These are phyloP conservation scores for Fistulifera solaris DNA, from an alignment of 108 stramenopile species.

Conservation along the genomic window DNA sequence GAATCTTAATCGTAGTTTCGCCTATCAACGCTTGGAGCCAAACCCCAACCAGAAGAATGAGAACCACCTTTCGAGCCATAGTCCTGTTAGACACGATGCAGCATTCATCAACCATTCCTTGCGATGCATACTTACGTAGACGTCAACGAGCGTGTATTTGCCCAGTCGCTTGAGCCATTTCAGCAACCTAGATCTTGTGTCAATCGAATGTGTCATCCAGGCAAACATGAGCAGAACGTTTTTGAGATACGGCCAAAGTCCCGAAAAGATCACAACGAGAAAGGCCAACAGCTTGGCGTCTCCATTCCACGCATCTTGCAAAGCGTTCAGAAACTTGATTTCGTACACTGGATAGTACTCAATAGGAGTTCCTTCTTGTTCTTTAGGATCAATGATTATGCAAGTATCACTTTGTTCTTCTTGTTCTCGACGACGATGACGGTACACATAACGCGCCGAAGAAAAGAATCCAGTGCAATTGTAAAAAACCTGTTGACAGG, in stretches of 20 bases:
- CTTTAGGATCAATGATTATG: slow-evolving; percentile 24
- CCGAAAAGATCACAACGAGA: slow-evolving; percentile 61
- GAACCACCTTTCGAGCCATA: slow-evolving; percentile 7
- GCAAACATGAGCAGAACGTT: slow-evolving; percentile 43
- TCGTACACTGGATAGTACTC: slow-evolving; percentile 33
- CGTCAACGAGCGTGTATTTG: slow-evolving; percentile 38
- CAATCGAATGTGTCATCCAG: slow-evolving; percentile 20
- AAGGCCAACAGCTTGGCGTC: slow-evolving; percentile 25
- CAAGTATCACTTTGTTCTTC: slow-evolving; percentile 12
- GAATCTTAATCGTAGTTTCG: slow-evolving; percentile 22
- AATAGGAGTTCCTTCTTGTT: too few species aligned
- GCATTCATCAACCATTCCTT: too few species aligned
- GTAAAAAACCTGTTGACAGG: slow-evolving; percentile 19
- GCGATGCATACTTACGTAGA: slow-evolving; percentile 16
- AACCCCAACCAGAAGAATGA: slow-evolving; percentile 28
- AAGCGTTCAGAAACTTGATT: slow-evolving; percentile 23
- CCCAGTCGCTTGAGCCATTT: slow-evolving; percentile 35
- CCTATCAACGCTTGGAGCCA: slow-evolving; percentile 36
- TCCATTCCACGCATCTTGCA: slow-evolving; percentile 45
- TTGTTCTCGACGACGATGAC: background rate
- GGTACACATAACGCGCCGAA: background rate
- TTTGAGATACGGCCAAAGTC: slow-evolving; percentile 78
- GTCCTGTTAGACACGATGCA: too few species aligned
- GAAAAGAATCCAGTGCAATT: slow-evolving; percentile 24
- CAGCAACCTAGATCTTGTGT: slow-evolving; percentile 14